A percentile compares a stretch with the other conserved stretches of the same genome.
These are phyloP conservation scores for Pholiota conissans DNA, from an alignment of 768 basidiomycete species.

Conservation along the genomic window DNA sequence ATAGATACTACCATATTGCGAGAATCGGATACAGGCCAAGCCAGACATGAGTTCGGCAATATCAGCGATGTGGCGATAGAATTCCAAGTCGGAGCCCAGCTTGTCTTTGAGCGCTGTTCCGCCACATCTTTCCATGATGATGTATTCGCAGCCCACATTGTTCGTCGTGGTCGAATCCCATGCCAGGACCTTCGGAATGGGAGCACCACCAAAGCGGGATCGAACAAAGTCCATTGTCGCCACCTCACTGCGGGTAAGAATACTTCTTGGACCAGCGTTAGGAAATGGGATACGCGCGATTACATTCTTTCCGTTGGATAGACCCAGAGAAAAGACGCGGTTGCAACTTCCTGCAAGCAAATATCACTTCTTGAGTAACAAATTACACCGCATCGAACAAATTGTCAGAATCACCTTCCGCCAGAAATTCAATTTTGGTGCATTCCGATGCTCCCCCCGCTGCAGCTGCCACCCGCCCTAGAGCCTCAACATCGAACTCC, in stretches of 20 bases:
- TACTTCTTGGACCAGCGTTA: slow-evolving; percentile 20
- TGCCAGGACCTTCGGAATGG: slow-evolving; percentile 24
- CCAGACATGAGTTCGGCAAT: no score
- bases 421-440: neutral
- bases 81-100: neutral
- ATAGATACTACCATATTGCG: slow-evolving; percentile 11
- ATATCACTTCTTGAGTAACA: neutral
- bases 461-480: neutral
- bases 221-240: slow-evolving; percentile 30
- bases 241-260: slow-evolving; percentile 28
- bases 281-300: slow-evolving; percentile 27
- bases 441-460: neutral
- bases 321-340: slow-evolving; percentile 20
- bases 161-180: slow-evolving; percentile 20
- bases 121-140: slow-evolving; percentile 24
- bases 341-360: slow-evolving; percentile 21
- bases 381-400: no score
- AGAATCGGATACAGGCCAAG: slow-evolving; percentile 1
- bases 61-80: no score
- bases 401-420: slow-evolving; percentile 3
- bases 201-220: slow-evolving; percentile 16
- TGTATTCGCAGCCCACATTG: slow-evolving; percentile 26
- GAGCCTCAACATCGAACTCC: neutral
- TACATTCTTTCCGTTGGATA: slow-evolving; percentile 23
- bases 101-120: neutral